Percentiles rank a stretch among this genome's conserved stretches.
These are phyloP conservation scores for Nicotiana otophora DNA, from an alignment of 257 asterid species.

Conservation along the genomic window DNA sequence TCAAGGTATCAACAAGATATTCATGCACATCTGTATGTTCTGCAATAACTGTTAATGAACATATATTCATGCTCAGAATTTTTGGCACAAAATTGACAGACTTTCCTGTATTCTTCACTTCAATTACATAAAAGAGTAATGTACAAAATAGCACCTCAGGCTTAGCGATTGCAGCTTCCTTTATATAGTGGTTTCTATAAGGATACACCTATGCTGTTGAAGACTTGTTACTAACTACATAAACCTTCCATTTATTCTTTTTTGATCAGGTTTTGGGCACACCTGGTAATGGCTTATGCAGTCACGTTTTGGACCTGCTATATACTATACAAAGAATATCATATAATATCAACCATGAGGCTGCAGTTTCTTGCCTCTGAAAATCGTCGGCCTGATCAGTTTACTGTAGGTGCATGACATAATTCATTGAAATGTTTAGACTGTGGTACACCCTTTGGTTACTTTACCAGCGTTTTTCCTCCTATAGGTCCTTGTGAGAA, in stretches of 20 bases:
- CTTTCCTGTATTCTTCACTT: conserved; percentile 1
- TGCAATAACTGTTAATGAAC: background rate
- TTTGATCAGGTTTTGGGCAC: conserved; percentile 68
- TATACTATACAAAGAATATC: conserved; percentile 69
- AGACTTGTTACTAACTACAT: background rate
- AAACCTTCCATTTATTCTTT: background rate
- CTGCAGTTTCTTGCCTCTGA: conserved; percentile 83
- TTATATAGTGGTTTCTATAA: background rate
- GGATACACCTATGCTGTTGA: background rate
- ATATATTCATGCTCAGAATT: background rate
- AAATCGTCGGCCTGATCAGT: conserved; percentile 82
- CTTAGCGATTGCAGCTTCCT: conserved; percentile 1
- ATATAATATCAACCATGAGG: conserved; percentile 60
- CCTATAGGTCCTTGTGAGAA: conserved; percentile 84
- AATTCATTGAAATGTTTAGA: conserved; percentile 6
- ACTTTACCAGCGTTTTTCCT: background rate
- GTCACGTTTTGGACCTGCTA: conserved; percentile 87
- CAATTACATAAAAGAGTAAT: background rate
- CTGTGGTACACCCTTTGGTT: background rate
- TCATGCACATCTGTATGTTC: conserved; percentile 1
- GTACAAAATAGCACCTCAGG: conserved; percentile 7
- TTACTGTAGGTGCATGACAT: conserved; percentile 52
- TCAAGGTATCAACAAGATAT: background rate
- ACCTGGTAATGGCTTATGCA: conserved; percentile 67
- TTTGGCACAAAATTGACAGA: background rate